Evolutionary conservation across 805 yeast species (phyloP).

Genomic region (Kodamaea hsintzibuensis): DNA sequence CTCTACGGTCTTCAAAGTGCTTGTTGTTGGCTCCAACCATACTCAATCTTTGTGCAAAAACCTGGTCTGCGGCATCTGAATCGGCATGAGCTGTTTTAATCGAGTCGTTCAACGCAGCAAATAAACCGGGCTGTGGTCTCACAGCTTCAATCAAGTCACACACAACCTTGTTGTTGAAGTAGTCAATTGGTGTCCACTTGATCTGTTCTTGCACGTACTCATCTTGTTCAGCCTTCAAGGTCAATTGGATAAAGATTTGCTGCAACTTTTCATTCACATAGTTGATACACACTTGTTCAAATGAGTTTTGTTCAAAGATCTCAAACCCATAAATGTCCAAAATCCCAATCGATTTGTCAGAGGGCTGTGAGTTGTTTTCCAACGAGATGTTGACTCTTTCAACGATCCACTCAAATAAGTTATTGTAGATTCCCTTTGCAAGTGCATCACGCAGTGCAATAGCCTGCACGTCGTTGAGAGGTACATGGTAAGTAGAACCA

Average conservation of each 20-base stretch:
- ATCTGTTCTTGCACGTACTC: constrained; percentile 95
- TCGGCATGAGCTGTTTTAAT: constrained; percentile 99
- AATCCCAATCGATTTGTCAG: constrained; percentile 80
- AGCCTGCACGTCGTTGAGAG: constrained; percentile 89
- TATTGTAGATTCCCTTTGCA: constrained; percentile 91
- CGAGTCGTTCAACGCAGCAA: constrained; percentile 95
- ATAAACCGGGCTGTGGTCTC: constrained; percentile 89
- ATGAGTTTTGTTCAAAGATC: constrained; percentile 91
- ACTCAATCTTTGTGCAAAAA: constrained; percentile 88
- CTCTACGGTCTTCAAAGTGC: constrained; percentile 85
- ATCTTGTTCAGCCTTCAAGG: constrained; percentile 96
- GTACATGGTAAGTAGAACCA: constrained; percentile 93
- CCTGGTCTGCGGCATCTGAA: constrained; percentile 93
- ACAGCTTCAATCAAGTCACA: constrained; percentile 93
- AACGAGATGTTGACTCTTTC: constrained; percentile 83
- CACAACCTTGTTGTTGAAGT: constrained; percentile 93
- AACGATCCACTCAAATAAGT: constrained; percentile 95
- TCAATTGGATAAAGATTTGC: constrained; percentile 93
- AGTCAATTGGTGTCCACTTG: constrained; percentile 96
- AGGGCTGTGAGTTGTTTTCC: constrained; percentile 41
- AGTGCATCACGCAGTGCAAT: constrained; percentile 93
- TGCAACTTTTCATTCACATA: constrained; percentile 95
- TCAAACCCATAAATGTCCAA: constrained; percentile 96
- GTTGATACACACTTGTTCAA: constrained; percentile 93
- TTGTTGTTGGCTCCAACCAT: constrained; percentile 75